phyloP scores from a whole-genome alignment of 1,284 basidiomycete species.

The Flammula alnicola region DNA sequence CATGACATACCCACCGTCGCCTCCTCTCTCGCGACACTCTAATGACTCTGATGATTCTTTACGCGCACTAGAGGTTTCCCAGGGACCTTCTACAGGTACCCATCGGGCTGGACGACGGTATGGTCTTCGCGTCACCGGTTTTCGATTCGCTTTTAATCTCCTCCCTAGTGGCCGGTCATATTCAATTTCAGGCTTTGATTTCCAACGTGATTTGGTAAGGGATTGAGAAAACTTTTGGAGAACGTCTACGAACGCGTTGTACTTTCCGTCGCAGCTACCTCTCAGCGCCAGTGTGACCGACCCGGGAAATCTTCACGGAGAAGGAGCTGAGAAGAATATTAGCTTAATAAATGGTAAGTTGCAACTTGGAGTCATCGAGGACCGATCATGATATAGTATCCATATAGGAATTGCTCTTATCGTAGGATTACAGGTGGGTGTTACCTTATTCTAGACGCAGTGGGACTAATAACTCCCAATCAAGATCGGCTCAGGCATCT shows the following conservation, averaged over 20 bases:
- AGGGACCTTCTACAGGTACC: slow-evolving; percentile 52
- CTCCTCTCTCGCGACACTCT: slow-evolving; percentile 53
- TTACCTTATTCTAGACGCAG: not conserved
- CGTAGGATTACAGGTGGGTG: slow-evolving; percentile 72
- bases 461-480: slow-evolving; percentile 12
- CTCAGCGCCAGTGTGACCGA: slow-evolving; percentile 77
- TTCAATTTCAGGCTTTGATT: slow-evolving; percentile 80
- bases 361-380: slow-evolving; percentile 2
- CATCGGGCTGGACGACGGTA: slow-evolving; percentile 38
- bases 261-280: slow-evolving; percentile 51
- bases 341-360: slow-evolving; percentile 74
- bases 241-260: too few relatives aligned
- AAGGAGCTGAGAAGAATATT: slow-evolving; percentile 71
- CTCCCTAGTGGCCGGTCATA: slow-evolving; percentile 56
- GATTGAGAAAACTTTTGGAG: too few relatives aligned
- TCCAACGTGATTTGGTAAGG: slow-evolving; percentile 71
- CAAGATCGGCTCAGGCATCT: slow-evolving; percentile 92
- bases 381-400: not conserved
- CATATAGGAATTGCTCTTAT: slow-evolving; percentile 79
- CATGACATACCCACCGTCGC: slow-evolving; percentile 39
- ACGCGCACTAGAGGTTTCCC: slow-evolving; percentile 75
- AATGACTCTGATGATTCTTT: slow-evolving; percentile 76
- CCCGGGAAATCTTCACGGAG: slow-evolving; percentile 52
- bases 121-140: not conserved
- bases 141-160: not conserved